A percentile compares a stretch with the other conserved stretches of the same genome.
Evolutionary conservation across 1,139 yeast species (phyloP).

Genomic region (Debaryomycetaceae sp.): DNA sequence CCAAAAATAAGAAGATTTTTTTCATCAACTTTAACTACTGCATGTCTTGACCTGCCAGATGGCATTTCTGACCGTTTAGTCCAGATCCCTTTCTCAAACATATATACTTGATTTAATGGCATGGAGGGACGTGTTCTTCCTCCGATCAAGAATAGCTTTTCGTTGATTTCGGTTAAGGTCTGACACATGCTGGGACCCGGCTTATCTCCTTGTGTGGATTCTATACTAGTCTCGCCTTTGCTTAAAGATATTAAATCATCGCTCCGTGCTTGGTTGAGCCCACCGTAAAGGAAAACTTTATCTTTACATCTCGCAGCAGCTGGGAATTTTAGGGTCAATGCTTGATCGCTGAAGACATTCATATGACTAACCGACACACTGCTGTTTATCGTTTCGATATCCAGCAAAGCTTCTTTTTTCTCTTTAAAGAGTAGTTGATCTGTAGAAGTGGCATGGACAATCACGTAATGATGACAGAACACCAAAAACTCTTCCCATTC

Average conservation of each 20-base stretch:
- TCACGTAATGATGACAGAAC: constrained; percentile 73
- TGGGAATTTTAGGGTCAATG: constrained; percentile 45
- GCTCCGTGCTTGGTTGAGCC: constrained; percentile 47
- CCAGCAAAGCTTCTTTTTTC: not conserved
- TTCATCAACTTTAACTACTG: constrained; percentile 31
- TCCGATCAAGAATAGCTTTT: constrained; percentile 49
- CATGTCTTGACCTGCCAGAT: constrained; percentile 52
- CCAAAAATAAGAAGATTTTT: constrained; percentile 51
- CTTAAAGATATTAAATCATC: constrained; percentile 16
- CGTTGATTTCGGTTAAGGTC: constrained; percentile 35
- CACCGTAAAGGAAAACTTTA: constrained; percentile 48
- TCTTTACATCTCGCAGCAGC: constrained; percentile 30
- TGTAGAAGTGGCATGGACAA: constrained; percentile 62
- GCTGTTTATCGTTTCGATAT: constrained; percentile 5
- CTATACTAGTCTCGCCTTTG: constrained; percentile 12
- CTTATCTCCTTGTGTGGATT: constrained; percentile 6
- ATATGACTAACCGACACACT: constrained; percentile 8
- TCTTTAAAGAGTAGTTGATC: constrained; percentile 11
- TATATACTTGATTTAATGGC: constrained; percentile 32
- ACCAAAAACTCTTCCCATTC: constrained; percentile 81
- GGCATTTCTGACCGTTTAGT: constrained; percentile 33
- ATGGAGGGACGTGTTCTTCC: constrained; percentile 66
- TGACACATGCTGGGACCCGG: constrained; percentile 63
- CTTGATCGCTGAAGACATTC: constrained; percentile 5
- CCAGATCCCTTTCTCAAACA: constrained; percentile 29